Conservation (phyloP, 202 grass and related monocot species). For the Eragrostis tef region DNA sequence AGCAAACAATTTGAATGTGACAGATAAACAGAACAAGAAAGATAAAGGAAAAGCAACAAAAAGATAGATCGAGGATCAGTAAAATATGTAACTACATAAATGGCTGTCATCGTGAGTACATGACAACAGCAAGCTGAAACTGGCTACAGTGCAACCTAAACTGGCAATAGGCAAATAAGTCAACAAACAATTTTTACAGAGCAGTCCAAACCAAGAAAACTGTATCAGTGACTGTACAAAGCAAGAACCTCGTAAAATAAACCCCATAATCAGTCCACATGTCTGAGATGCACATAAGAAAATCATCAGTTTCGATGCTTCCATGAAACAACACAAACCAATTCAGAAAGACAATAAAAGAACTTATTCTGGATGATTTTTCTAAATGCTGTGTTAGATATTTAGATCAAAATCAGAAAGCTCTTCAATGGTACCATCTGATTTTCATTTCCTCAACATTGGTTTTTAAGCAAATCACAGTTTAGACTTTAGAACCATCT, state of each 20-base stretch:
- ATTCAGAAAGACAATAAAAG: background rate
- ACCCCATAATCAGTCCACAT: slow-evolving; percentile 1
- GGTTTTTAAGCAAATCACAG: background rate
- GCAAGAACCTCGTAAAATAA: background rate
- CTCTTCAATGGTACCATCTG: background rate
- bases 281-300: background rate
- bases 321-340: background rate
- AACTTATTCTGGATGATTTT: background rate
- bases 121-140: background rate
- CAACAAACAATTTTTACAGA: slow-evolving; percentile 11
- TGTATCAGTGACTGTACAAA: background rate
- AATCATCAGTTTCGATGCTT: background rate
- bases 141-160: background rate
- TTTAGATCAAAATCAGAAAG: background rate
- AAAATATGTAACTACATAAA: background rate
- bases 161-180: background rate
- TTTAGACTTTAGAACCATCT: background rate
- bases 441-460: background rate
- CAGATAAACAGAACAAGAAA: background rate
- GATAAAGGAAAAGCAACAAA: background rate
- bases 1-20: slow-evolving; percentile 17
- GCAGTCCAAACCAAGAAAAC: slow-evolving; percentile 8
- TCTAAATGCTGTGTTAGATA: background rate
- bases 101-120: slow-evolving; percentile 10
- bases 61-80: background rate